A percentile compares a stretch with the other conserved stretches of the same genome.
phyloP scores from a whole-genome alignment of 2,329 filamentous ascomycete species.

The Monosporascus sp. region DNA sequence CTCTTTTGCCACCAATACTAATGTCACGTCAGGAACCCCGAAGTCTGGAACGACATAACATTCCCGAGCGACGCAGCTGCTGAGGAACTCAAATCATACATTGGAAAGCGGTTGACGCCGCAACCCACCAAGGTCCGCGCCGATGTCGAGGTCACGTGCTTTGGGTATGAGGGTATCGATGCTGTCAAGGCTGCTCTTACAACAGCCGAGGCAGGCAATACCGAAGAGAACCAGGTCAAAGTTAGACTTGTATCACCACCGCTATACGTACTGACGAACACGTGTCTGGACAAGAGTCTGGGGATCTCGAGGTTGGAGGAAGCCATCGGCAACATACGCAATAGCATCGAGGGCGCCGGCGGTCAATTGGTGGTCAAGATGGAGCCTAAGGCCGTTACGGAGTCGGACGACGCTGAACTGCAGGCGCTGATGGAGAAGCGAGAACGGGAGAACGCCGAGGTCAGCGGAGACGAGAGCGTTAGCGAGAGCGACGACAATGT shows the following conservation, averaged over 20 bases:
- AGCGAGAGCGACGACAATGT: constrained; percentile 92
- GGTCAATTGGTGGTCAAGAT: constrained; percentile 89
- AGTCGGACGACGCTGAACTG: constrained; percentile 95
- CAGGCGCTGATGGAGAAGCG: constrained; percentile 99
- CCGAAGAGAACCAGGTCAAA: constrained; percentile 89
- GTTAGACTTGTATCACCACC: constrained; percentile 97
- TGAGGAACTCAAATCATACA: constrained; percentile 90
- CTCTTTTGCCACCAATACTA: constrained; percentile 7
- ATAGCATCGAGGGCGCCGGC: constrained; percentile 70
- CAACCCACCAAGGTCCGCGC: constrained; percentile 99
- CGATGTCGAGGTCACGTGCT: constrained; percentile 93
- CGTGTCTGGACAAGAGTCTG: constrained; percentile 85
- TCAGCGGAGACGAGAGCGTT: constrained; percentile 94
- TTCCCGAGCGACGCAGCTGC: constrained; percentile 83
- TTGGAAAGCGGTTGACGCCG: constrained; percentile 92
- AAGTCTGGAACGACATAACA: constrained; percentile 88
- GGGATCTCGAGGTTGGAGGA: constrained; percentile 83
- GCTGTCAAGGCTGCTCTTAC: constrained; percentile 91
- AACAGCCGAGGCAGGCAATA: constrained; percentile 89
- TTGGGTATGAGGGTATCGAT: constrained; percentile 96
- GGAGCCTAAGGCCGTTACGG: constrained; percentile 98
- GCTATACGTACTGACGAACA: constrained; percentile 91
- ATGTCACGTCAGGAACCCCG: constrained; percentile 64
- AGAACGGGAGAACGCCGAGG: constrained; percentile 94
- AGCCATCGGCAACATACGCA: constrained; percentile 81